Evolutionary conservation across 805 yeast species (phyloP).

Genomic region (Hanseniaspora osmophila): DNA sequence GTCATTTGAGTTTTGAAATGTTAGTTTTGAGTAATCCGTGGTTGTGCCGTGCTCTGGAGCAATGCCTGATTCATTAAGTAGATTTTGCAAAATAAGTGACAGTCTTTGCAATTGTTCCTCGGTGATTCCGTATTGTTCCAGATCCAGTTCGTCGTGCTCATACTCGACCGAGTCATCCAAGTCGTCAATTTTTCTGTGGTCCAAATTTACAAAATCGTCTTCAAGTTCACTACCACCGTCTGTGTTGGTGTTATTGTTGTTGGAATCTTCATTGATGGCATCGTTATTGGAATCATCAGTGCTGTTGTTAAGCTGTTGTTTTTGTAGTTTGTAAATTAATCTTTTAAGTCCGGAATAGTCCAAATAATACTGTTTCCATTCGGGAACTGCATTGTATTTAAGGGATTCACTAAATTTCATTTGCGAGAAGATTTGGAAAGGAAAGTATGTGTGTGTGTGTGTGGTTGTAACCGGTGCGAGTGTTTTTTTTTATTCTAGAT

Average conservation of each 20-base stretch:
- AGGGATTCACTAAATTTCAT: constrained; percentile 65
- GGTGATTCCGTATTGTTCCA: not conserved
- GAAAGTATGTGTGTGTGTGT: not conserved
- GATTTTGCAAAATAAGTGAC: no score
- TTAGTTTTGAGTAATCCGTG: no score
- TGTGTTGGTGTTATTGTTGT: constrained; percentile 4
- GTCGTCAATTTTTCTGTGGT: not conserved
- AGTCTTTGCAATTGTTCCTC: no score
- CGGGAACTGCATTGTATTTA: constrained; percentile 62
- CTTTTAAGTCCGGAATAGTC: constrained; percentile 51
- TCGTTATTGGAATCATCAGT: constrained; percentile 1
- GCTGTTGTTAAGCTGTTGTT: constrained; percentile 16
- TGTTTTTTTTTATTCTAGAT: no score
- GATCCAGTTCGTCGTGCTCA: not conserved
- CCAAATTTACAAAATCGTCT: not conserved
- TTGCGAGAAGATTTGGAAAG: not conserved
- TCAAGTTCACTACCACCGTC: constrained; percentile 6
- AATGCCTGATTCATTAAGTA: no score
- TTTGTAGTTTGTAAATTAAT: constrained; percentile 39
- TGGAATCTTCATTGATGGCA: constrained; percentile 6
- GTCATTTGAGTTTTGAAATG: no score
- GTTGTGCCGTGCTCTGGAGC: no score
- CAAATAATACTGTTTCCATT: constrained; percentile 74
- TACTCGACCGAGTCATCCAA: no score
- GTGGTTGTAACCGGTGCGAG: no score